A percentile compares a stretch with the other conserved stretches of the same genome.
Evolutionary conservation across 495 filamentous ascomycete species (phyloP).

Genomic region (Aspergillus kassunensis): DNA sequence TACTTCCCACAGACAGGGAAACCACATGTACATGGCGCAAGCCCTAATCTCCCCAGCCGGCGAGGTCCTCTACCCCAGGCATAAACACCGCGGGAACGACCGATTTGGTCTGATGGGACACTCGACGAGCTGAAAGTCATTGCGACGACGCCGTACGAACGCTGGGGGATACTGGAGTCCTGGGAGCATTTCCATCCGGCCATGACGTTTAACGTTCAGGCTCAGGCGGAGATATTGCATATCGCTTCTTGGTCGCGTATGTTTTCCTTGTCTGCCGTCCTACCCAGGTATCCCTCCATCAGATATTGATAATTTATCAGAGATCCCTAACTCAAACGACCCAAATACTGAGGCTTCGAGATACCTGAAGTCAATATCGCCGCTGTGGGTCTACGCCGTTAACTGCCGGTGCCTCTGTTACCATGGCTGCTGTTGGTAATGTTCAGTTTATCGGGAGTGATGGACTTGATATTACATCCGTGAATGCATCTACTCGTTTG

Average conservation of each 20-base stretch:
- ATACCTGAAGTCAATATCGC: neutral
- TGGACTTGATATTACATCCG: neutral
- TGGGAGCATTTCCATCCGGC: neutral
- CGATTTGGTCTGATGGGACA: conserved; percentile 47
- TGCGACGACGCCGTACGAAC: conserved; percentile 13
- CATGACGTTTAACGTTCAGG: neutral
- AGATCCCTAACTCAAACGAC: neutral
- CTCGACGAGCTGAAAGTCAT: conserved; percentile 24
- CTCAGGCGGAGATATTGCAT: neutral
- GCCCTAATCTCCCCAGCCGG: conserved; percentile 46
- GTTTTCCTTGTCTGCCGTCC: no score
- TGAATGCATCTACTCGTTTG: neutral
- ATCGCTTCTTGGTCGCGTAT: neutral
- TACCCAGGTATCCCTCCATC: no score
- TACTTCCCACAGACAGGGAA: conserved; percentile 33
- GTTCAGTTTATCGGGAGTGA: neutral
- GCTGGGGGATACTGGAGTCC: conserved; percentile 23
- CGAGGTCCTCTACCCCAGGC: conserved; percentile 39
- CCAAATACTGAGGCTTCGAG: neutral
- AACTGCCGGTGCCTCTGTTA: neutral
- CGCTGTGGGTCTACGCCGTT: neutral
- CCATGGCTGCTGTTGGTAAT: neutral
- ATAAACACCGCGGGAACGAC: conserved; percentile 54
- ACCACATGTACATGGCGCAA: conserved; percentile 51
- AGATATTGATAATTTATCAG: no score